Evolutionary conservation across 208 protist genomes (phyloP).

Genomic region (Spongospora subterranea): DNA sequence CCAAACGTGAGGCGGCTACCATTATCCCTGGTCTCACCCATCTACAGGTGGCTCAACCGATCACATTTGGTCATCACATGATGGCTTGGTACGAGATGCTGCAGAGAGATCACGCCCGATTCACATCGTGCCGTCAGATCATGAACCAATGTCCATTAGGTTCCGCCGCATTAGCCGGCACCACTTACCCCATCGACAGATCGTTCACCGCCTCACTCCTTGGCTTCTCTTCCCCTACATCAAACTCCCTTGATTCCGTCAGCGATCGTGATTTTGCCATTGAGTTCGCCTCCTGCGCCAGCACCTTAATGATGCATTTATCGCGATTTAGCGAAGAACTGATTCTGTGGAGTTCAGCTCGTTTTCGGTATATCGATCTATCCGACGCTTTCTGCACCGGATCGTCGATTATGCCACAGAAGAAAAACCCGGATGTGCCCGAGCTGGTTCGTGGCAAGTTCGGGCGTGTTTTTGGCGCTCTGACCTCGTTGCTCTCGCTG

Average conservation of each 20-base stretch:
- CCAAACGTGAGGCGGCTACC: slow-evolving; percentile 68
- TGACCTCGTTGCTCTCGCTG: slow-evolving; percentile 68
- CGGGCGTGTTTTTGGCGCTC: slow-evolving; percentile 72
- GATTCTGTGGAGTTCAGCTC: slow-evolving; percentile 75
- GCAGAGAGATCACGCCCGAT: slow-evolving; percentile 61
- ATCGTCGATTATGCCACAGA: slow-evolving; percentile 82
- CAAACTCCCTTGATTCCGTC: slow-evolving; percentile 65
- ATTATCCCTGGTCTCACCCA: slow-evolving; percentile 70
- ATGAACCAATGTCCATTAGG: slow-evolving; percentile 67
- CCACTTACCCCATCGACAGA: slow-evolving; percentile 77
- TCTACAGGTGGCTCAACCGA: slow-evolving; percentile 77
- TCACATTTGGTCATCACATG: slow-evolving; percentile 75
- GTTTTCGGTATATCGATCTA: slow-evolving; percentile 77
- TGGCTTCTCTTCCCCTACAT: slow-evolving; percentile 68
- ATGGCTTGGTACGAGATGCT: slow-evolving; percentile 53
- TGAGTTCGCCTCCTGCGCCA: slow-evolving; percentile 73
- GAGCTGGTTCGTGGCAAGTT: slow-evolving; percentile 79
- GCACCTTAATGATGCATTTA: slow-evolving; percentile 74
- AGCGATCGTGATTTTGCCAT: slow-evolving; percentile 78
- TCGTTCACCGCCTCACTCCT: slow-evolving; percentile 69
- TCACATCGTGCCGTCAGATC: slow-evolving; percentile 7
- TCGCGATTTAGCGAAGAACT: slow-evolving; percentile 78
- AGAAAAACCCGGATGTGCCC: slow-evolving; percentile 81
- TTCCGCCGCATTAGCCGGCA: slow-evolving; percentile 75
- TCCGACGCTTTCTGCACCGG: slow-evolving; percentile 77